Base-by-base conservation (phyloP, 176 grass and related monocot genomes). In the Aegilops tauschii region DNA sequence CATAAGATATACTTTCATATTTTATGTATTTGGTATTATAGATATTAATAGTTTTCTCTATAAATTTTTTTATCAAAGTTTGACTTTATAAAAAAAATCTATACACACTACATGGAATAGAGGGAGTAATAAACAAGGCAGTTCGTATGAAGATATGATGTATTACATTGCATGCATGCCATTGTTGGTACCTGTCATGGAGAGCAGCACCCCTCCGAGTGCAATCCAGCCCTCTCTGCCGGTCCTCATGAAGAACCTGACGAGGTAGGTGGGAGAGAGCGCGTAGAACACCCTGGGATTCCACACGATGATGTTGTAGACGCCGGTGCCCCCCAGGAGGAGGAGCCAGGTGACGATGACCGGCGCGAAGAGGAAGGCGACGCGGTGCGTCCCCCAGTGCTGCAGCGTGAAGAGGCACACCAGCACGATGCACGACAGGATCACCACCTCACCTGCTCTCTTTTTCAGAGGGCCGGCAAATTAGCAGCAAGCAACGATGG, bases 281-380 rank as follows among this genome's bases (percentile, higher is more conserved):
- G 93, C 93, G 69, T 61, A 74, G 27, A 89, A 59, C 20, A 91
- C 64, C 69, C 81, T 83, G 17, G 93, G 93, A 21, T 94, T 94
- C 93, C 93, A 94, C 27, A 83, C 82, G 29, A 83, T 49, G 82
- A 88, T 90, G 82, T 92, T 94, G 87, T 94, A 92, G n/a, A 88
- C 34, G 39, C 93, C 90, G 21, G 90, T 30, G 47, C 63, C 61
- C 3, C 73, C 93, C 12, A 92, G 81, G 52, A 68, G 44, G n/a
- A 94, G 59, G 32, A 94, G 87, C 93, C 93, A 94, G 65, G 86
- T 23, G 12, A 94, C 82, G 58, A 94, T 85, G 49, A 94, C 73
- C 6, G 93, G 93, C 45, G 93, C 90, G 86, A 92, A 94, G 17
- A 94, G 36, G 74, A 94, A 92, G 0, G 85, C 87, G 0, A 94